Evolutionary conservation across 2,329 filamentous ascomycete genomes (phyloP), one percentile per base, ranked within the genome.

Genomic region (Sclerotinia glacialis): DNA sequence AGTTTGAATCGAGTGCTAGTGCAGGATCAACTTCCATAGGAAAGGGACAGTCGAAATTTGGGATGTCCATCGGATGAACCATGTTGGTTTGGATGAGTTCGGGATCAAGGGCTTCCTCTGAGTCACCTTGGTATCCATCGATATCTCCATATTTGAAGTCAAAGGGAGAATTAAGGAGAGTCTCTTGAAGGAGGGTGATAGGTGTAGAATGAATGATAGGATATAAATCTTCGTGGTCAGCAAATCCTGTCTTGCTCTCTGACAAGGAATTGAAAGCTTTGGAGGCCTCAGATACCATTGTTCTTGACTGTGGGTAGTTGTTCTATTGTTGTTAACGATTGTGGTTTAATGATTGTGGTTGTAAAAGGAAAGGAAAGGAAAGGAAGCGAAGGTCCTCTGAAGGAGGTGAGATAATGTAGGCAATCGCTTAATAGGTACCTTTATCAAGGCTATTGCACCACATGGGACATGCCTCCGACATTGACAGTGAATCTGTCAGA

Each of bases 301-400:
- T 26, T 9, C 7, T 55, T 40, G 31, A 16, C 23, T n/a, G 14
- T 26, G 26, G 44, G 3, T 31, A 23, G 31, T 34, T 49, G 8
- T 26, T 14, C 2, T 18, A 7, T 49, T 14, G 5, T 14, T 49
- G n/a, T 49, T 49, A n/a, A 55, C 3, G 53, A 55, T 55, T 55
- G 53, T 55, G 21, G 11, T 37, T 31, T 49, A 37, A 47, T 60
- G 58, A 60, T 49, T 49, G 58, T 61, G 12, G n/a, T 49, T 61
- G 28, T 21, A 1, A 40, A 14, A 3, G 21, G 6, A 37, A 49
- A 31, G 8, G 5, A 37, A 61, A 44, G 14, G 28, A 49, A 31
- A 23, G n/a, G 58, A 40, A 37, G 58, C 31, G 44, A 61, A 61
- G 14, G 11, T 5, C 44, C 18, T 34, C 44, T 49, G 58, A 60